Evolutionary conservation across 495 filamentous ascomycete genomes (phyloP), one percentile per base, ranked within the genome.

Genomic region (Annulohypoxylon bovei): DNA sequence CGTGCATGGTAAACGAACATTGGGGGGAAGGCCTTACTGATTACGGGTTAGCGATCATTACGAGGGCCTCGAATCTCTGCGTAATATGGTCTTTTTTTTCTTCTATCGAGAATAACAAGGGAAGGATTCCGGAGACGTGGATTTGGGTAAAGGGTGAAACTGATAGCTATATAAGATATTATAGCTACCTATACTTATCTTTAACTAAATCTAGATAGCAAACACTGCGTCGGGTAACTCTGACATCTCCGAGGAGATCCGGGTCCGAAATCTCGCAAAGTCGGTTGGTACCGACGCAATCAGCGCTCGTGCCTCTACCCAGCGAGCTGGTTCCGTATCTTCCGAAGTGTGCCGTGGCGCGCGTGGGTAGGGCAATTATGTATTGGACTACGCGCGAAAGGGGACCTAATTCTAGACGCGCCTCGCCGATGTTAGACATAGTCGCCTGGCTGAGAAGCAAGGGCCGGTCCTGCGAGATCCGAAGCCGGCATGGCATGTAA

Each of bases 261-360:
- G 65, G 70, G 61, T 42, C 70, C 60, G 59, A 57, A 63, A 68
- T 65, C 65, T 65, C 32, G 55, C 39, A 60, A 42, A 49, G 47
- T 68, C 70, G 70, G 70, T 62, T 68, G 46, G 30, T 62, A 20
- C 70, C 70, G 70, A 68, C 65, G 37, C 70, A 72, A 72, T 68
- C 69, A 72, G 53, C 56, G 47, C 59, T 55, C 65, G 47, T 28
- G 20, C 11, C 27, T 52, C 33, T 60, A 61, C 67, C 69, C 69
- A 72, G 69, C 22, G 18, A 50, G 49, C 40, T 62, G 70, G 70
- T 37, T 68, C 70, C 63, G 61, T 16, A 20, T 49, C 33, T 32
- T 63, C 69, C 65, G 65, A 65, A 32, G 25, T 22, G 67, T 35
- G 40, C 65, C 47, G 30, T 35, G n/a, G 20, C 4, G 47, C 14